Base-by-base conservation (phyloP, 2,329 filamentous ascomycete species). In the Monosporascus sp. region DNA sequence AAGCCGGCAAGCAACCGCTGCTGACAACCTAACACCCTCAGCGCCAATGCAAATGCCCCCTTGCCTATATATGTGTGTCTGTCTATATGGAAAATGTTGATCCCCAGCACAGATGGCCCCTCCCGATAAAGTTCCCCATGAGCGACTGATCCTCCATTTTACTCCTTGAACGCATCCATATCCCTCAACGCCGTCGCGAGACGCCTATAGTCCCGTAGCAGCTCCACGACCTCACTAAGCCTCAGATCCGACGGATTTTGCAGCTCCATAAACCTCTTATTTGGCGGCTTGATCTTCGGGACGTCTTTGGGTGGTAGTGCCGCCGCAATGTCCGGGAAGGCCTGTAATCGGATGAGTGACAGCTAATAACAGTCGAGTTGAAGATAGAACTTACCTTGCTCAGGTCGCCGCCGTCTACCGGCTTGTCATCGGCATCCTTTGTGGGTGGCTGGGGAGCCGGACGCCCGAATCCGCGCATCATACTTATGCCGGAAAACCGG, bases 381-480 rank as follows among this genome's bases (percentile, higher is more conserved):
- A 8, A 25, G 31, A 20, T 5, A 9, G 24, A 22, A 64, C 80
- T 65, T 74, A 85, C 83, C 31, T 79, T 78, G 50, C 77, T 77
- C 43, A 85, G 59, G 59, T 86, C 80, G 7, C 75, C 81, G 7
- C 79, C 80, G 48, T 84, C 80, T 5, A 69, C 63, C 22, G 68
- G 59, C 52, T 72, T 70, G 38, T 57, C 56, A 11, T 55, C 46
- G 1, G 48, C 47, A 27, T 73, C 70, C 52, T 69, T 75, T 5
- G 70, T 63, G 3, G 71, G 70, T 18, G 75, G 62, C 7, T 67
- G 68, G 8, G 75, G 63, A 20, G 75, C 70, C 22, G 75, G 70
- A 50, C 87, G 76, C 1, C 89, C 88, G 62, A 96, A 93, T 1
- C 85, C 85, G 52, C 88, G 83, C 60, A 95, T 87, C 65, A 85